These are phyloP conservation scores for Astragalus membranaceus DNA, from an alignment of 306 rosid species.

Conservation along the genomic window DNA sequence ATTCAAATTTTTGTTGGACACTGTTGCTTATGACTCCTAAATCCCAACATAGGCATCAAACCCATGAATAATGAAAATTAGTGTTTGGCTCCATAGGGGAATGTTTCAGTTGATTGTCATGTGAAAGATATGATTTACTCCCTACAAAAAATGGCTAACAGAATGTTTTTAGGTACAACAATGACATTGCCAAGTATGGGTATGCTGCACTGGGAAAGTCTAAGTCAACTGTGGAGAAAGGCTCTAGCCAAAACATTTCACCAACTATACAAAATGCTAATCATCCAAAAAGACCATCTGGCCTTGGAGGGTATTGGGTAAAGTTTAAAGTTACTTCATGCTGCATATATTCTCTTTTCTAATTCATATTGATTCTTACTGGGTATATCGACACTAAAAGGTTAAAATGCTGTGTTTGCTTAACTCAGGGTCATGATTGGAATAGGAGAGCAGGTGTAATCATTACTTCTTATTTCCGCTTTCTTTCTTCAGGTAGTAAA, in stretches of 20 bases:
- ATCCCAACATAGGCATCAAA: too few relatives aligned
- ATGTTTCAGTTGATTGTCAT: too few relatives aligned
- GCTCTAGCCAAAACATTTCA: constrained; percentile 39
- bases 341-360: constrained; percentile 1
- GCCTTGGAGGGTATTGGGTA: constrained; percentile 89
- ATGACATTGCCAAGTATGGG: too few relatives aligned
- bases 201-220: too few relatives aligned
- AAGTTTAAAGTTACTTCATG: constrained; percentile 19
- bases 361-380: background rate
- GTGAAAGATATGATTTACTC: too few relatives aligned
- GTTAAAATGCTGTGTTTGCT: constrained; percentile 15
- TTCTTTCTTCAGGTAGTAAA: constrained; percentile 79
- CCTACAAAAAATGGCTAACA: too few relatives aligned
- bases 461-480: constrained; percentile 58
- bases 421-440: constrained; percentile 70
- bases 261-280: constrained; percentile 26
- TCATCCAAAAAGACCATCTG: constrained; percentile 44
- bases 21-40: too few relatives aligned
- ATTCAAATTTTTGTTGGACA: too few relatives aligned
- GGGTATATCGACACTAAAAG: constrained; percentile 10
- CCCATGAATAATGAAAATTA: too few relatives aligned
- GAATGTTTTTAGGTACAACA: too few relatives aligned
- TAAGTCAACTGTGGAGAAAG: too few relatives aligned
- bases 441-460: constrained; percentile 72
- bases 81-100: too few relatives aligned